Base-by-base conservation (phyloP, 352 stramenopile genomes). In the Globisporangium solare region DNA sequence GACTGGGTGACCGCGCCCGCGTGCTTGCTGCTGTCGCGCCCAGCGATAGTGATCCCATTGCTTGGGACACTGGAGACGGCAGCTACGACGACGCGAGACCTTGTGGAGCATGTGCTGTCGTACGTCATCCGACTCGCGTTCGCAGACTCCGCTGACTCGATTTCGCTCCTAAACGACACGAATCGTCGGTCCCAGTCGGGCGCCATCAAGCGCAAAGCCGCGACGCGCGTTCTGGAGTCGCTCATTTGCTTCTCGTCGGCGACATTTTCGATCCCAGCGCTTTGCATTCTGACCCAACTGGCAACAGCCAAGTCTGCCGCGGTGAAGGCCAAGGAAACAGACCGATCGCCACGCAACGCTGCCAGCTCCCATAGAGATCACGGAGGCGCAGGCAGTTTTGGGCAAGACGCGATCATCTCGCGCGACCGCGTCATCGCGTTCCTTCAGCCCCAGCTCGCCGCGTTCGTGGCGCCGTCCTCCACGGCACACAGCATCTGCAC, bases 41-140 rank as follows among this genome's bases (percentile, higher is more conserved):
- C 11, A 35, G 20, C 49, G 12, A 31, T 22, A 17, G 11, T 17
- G 1, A 47, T 57, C 3, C 31, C 17, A 0, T 15, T 41, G 27
- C 27, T 12, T 27, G n/a, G 14, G 10, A 32, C 8, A 6, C 8
- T 0, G 7, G 14, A 27, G 8, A 45, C 13, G 31, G 27, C 27
- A 1, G 37, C 17, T 3, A 31, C 43, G 10, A 63, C 57, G n/a
- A 52, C 58, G 7, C 58, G 55, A 14, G 14, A 20, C 8, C 8
- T 65, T 13, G 58, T 45, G 7, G 47, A 51, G 13, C 22, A 27
- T 11, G 24, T 73, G 42, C 13, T 73, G 32, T 5, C 27, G 24
- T 61, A 70, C 54, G 43, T 70, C 48, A 47, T 70, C 17, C 63
- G 59, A 12, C 47, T 70, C 22, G 66, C 63, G 12, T 73, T 56